A percentile compares a stretch with the other conserved stretches of the same genome.
Conservation (phyloP, 257 asterid species). For the Craterostigma plantagineum region DNA sequence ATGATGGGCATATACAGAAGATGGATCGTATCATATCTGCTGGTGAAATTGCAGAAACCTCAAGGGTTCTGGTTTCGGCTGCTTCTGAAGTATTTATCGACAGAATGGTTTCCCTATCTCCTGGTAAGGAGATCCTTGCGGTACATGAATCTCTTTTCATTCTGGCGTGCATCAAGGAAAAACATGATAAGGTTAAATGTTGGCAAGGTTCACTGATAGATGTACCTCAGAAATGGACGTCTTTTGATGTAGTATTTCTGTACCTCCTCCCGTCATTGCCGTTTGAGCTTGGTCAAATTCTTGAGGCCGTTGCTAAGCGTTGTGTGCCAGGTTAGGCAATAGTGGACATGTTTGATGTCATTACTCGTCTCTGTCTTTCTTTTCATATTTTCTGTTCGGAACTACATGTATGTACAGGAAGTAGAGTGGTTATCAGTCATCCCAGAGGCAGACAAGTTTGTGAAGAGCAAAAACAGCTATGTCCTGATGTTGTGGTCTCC, state of each 20-base stretch:
- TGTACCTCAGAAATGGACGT: slow-evolving; percentile 57
- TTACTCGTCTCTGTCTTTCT: neutral
- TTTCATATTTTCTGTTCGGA: neutral
- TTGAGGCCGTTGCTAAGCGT: slow-evolving; percentile 39
- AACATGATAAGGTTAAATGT: slow-evolving; percentile 36
- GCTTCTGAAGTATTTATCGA: slow-evolving; percentile 76
- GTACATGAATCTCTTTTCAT: slow-evolving; percentile 24
- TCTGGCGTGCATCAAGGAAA: slow-evolving; percentile 70
- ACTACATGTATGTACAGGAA: slow-evolving; percentile 31
- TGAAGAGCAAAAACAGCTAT: no score
- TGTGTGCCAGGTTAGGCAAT: slow-evolving; percentile 49
- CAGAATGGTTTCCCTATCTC: slow-evolving; percentile 30
- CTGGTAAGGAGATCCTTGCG: slow-evolving; percentile 37
- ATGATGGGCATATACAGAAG: slow-evolving; percentile 18
- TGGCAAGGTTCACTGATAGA: slow-evolving; percentile 77
- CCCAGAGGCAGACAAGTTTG: no score
- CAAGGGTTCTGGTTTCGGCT: slow-evolving; percentile 45
- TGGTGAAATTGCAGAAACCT: slow-evolving; percentile 31
- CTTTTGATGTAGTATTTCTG: slow-evolving; percentile 52
- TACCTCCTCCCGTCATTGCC: slow-evolving; percentile 77
- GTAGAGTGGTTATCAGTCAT: slow-evolving; percentile 66
- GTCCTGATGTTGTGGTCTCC: no score
- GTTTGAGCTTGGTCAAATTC: slow-evolving; percentile 35
- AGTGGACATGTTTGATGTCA: neutral
- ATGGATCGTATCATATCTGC: slow-evolving; percentile 39